Evolutionary conservation across 2,329 filamentous ascomycete species (phyloP), one percentile per base, ranked within the genome.

Genomic region (Venturia asperata): DNA sequence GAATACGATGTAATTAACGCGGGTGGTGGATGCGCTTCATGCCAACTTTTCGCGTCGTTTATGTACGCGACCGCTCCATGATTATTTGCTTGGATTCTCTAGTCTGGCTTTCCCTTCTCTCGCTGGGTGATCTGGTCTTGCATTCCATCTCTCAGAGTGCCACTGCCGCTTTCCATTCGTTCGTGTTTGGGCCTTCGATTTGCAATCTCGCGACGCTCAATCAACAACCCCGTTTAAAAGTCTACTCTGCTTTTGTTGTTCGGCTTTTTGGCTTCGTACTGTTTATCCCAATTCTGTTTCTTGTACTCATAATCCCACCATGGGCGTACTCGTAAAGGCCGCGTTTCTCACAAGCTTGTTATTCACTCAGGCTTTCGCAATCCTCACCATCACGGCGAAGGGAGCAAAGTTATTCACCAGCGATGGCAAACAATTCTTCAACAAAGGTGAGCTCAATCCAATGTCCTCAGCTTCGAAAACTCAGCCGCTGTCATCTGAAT

Each of bases 321-420:
- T 58, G 52, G 52, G 27, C 19, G 27, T 58, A 58, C 52, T 58
- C 30, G 52, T 62, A n/a, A 34, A 30, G 39, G 60, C 60, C 17
- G 60, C 45, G 62, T 43, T 63, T 42, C 41, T 55, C 17, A 45
- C 45, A 39, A 47, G 62, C 62, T 49, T 47, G 41, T 55, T 63
- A 30, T 63, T 73, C 61, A 70, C 72, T 21, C 70, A 71, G 65
- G 80, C 77, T 65, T 71, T 74, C 69, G 79, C 83, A 41, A 77
- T 85, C 61, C 77, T 82, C 41, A 82, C 82, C 64, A 83, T 87
- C 68, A 79, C 79, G 17, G 77, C 78, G 49, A 84, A 87, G 64
- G 91, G 91, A 62, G 86, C 87, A 78, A 95, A 95, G 77, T 91
- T 96, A 80, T 95, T 95, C 79, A 87, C 86, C 70, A 85, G 84